A percentile compares a stretch with the other conserved stretches of the same genome.
phyloP scores from a whole-genome alignment of 2,329 filamentous ascomycete genomes.

The Mollisiaceae sp. region DNA sequence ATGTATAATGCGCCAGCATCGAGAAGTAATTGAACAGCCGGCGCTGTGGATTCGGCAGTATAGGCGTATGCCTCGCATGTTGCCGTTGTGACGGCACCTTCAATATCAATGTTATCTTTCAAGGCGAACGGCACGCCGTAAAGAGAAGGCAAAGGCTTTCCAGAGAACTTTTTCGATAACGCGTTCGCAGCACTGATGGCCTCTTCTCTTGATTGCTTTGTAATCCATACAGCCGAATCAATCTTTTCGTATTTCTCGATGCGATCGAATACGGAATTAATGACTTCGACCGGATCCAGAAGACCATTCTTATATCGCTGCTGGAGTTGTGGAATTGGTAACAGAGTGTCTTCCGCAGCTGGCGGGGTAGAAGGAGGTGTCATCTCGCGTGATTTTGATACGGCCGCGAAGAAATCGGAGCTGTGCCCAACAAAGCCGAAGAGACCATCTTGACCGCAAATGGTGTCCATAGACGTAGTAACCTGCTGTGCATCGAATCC shows the following conservation, averaged over 20 bases:
- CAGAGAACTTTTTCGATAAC: slow-evolving; percentile 47
- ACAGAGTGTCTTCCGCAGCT: slow-evolving; percentile 28
- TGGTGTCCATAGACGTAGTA: slow-evolving; percentile 53
- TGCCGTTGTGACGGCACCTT: slow-evolving; percentile 55
- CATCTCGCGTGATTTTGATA: slow-evolving; percentile 32
- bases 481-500: slow-evolving; percentile 55
- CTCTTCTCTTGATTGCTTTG: slow-evolving; percentile 47
- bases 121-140: slow-evolving; percentile 62
- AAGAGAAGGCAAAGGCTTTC: slow-evolving; percentile 54
- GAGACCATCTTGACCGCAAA: slow-evolving; percentile 56
- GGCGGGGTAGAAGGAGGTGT: slow-evolving; percentile 36
- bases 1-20: slow-evolving; percentile 59
- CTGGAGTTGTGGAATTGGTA: slow-evolving; percentile 48
- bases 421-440: slow-evolving; percentile 54
- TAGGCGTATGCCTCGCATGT: slow-evolving; percentile 57
- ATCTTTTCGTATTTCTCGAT: slow-evolving; percentile 54
- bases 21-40: slow-evolving; percentile 53
- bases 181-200: slow-evolving; percentile 48
- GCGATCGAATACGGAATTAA: slow-evolving; percentile 51
- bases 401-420: slow-evolving; percentile 46
- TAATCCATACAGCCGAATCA: slow-evolving; percentile 58
- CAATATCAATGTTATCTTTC: slow-evolving; percentile 61
- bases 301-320: slow-evolving; percentile 50
- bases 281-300: slow-evolving; percentile 48
- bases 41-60: slow-evolving; percentile 51